Conservation (phyloP, 495 filamentous ascomycete species). For the Hypoxylon crocopeplum region DNA sequence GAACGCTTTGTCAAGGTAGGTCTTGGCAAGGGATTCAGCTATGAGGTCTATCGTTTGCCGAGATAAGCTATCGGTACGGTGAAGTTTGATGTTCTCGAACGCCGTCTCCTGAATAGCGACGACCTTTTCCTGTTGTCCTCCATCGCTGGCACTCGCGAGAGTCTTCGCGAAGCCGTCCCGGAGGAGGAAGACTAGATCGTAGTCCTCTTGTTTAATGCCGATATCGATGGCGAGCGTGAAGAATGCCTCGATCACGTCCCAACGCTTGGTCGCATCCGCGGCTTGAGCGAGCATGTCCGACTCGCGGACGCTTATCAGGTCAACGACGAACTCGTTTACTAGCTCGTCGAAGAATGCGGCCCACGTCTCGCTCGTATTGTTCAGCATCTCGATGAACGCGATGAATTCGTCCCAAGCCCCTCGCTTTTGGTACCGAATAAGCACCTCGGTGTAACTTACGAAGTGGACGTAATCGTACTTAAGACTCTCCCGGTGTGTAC, state of each 20-base stretch:
- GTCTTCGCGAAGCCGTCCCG: slow-evolving; percentile 42
- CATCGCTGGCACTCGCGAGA: slow-evolving; percentile 14
- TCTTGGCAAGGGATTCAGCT: slow-evolving; percentile 23
- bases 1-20: slow-evolving; percentile 35
- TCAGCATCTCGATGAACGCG: slow-evolving; percentile 40
- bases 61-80: slow-evolving; percentile 29
- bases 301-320: slow-evolving; percentile 4
- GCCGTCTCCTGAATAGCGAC: slow-evolving; percentile 32
- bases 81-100: slow-evolving; percentile 23
- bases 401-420: slow-evolving; percentile 42
- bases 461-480: slow-evolving; percentile 40
- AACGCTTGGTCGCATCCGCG: slow-evolving; percentile 33
- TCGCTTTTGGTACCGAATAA: slow-evolving; percentile 37
- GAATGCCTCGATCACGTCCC: slow-evolving; percentile 40
- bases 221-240: slow-evolving; percentile 42
- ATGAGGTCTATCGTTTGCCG: slow-evolving; percentile 27
- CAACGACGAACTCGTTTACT: slow-evolving; percentile 34
- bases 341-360: slow-evolving; percentile 39
- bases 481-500: slow-evolving; percentile 37
- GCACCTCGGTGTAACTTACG: slow-evolving; percentile 33
- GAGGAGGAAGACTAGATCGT: slow-evolving; percentile 42
- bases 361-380: slow-evolving; percentile 30
- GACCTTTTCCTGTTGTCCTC: slow-evolving; percentile 25
- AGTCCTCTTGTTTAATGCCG: slow-evolving; percentile 33
- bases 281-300: slow-evolving; percentile 31